phyloP scores from a whole-genome alignment of 805 yeast species.

The Sungouiozyma intestinalis region DNA sequence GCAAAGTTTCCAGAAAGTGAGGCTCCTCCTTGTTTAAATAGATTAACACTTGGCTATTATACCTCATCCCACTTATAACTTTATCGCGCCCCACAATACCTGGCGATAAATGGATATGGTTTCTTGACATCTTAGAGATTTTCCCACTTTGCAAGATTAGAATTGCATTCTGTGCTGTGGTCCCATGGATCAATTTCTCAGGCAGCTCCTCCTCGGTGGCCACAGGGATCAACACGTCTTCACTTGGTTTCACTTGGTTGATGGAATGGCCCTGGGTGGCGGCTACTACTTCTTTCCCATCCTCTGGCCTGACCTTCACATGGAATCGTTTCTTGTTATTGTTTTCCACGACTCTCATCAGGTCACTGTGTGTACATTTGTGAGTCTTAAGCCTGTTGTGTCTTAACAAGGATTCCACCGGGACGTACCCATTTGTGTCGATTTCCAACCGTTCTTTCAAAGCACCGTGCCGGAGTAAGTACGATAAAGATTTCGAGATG shows the following conservation, averaged over 20 bases:
- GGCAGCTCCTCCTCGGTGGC: slow-evolving; percentile 37
- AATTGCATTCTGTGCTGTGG: slow-evolving; percentile 40
- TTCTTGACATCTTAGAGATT: slow-evolving; percentile 58
- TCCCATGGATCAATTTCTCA: slow-evolving; percentile 64
- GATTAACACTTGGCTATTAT: slow-evolving; percentile 43
- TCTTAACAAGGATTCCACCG: slow-evolving; percentile 40
- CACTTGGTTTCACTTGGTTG: slow-evolving; percentile 29
- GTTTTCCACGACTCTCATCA: slow-evolving; percentile 46
- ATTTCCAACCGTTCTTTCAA: slow-evolving; percentile 52
- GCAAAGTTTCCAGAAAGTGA: slow-evolving; percentile 13
- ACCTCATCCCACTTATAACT: slow-evolving; percentile 67
- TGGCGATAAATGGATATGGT: slow-evolving; percentile 78
- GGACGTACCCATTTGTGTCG: slow-evolving; percentile 57
- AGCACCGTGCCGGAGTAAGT: slow-evolving; percentile 83
- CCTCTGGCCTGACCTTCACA: slow-evolving; percentile 23
- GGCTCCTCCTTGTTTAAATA: slow-evolving; percentile 43
- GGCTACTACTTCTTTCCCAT: slow-evolving; percentile 39
- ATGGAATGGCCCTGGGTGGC: slow-evolving; percentile 93
- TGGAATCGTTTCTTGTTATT: slow-evolving; percentile 69
- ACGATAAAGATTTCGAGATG: slow-evolving; percentile 67
- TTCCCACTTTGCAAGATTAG: slow-evolving; percentile 45
- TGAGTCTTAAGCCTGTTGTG: slow-evolving; percentile 51
- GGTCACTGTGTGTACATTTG: slow-evolving; percentile 45
- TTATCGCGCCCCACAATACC: slow-evolving; percentile 36
- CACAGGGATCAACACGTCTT: slow-evolving; percentile 34